Evolutionary conservation across 495 filamentous ascomycete species (phyloP), one percentile per base, ranked within the genome.

Genomic region (Aspergillus campestris): DNA sequence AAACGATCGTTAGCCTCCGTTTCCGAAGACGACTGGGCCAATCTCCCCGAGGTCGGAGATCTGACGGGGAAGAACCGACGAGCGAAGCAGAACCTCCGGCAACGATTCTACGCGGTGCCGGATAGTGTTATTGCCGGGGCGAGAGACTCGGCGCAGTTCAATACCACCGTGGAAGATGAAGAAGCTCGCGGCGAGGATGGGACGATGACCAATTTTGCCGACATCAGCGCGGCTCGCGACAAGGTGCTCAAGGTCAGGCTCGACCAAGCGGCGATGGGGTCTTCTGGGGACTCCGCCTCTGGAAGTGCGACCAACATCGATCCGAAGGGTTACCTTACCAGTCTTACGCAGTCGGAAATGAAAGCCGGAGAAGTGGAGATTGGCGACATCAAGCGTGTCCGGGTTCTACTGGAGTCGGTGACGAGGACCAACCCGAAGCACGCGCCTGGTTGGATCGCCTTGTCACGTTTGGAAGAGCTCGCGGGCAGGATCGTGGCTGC

Each of bases 131-230:
- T 99, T 44, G 87, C 89, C 8, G 83, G 85, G 13, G 91, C 91
- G 15, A 71, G 87, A 54, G 84, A 87, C 52, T 74, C 83, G 0
- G 74, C 77, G 1, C 85, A 95, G 53, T 82, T 96, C 44, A 89
- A 87, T 10, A 91, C 87, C 0, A 89, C 83, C 0, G 77, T 99
- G 18, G 73, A 79, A 31, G 89, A 91, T 29, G 89, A 95, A 52
- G 87, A 84, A 11, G 61, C 69, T 10, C 65, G 70, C 6, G 68
- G 72, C 1, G 66, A 65, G 12, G 87, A 95, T 56, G 90, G 91
- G 3, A 91, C 87, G 3, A 88, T 94, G 77, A 97, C 91, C 11
- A 94, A 98, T 58, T 98, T 98, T 57, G 89, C 89, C n/a, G 83
- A 95, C 57, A 96, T 99, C 50, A 92, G 94, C 57, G 87, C 88